Percentiles rank a stretch among this genome's conserved stretches.
Evolutionary conservation across 2,329 filamentous ascomycete genomes (phyloP).

Genomic region (Fusarium cicatricum): DNA sequence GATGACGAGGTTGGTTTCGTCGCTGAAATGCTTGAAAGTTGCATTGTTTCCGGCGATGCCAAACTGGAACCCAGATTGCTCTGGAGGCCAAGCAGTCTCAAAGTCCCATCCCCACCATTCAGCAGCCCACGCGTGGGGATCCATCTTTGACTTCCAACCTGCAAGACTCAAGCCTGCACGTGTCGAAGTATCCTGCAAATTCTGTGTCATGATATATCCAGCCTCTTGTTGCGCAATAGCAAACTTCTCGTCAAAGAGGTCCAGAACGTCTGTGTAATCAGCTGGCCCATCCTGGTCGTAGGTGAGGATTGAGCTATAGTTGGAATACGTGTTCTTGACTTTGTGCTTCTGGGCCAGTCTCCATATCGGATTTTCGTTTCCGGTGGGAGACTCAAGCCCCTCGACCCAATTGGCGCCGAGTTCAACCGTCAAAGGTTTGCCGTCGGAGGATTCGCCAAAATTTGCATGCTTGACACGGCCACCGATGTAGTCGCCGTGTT

Average conservation of each 20-base stretch:
- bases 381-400: conserved; percentile 27
- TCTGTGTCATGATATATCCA: conserved; percentile 64
- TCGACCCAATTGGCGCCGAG: conserved; percentile 72
- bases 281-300: conserved; percentile 65
- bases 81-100: conserved; percentile 65
- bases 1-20: conserved; percentile 67
- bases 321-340: conserved; percentile 63
- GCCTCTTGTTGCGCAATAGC: conserved; percentile 58
- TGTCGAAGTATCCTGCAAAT: conserved; percentile 68
- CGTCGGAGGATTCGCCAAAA: conserved; percentile 61
- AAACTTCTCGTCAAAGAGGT: conserved; percentile 59
- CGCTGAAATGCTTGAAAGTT: conserved; percentile 69
- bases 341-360: conserved; percentile 66
- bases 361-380: conserved; percentile 68
- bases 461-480: conserved; percentile 66
- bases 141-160: conserved; percentile 66
- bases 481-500: conserved; percentile 69
- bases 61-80: conserved; percentile 63
- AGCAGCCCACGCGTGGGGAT: conserved; percentile 64
- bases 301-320: conserved; percentile 66
- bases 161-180: conserved; percentile 66
- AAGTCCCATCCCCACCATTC: conserved; percentile 69
- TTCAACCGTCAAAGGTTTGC: conserved; percentile 66
- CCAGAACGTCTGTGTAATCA: conserved; percentile 60
- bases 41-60: conserved; percentile 65